phyloP scores from a whole-genome alignment of 352 stramenopile species.

The Plasmopara viticola region DNA sequence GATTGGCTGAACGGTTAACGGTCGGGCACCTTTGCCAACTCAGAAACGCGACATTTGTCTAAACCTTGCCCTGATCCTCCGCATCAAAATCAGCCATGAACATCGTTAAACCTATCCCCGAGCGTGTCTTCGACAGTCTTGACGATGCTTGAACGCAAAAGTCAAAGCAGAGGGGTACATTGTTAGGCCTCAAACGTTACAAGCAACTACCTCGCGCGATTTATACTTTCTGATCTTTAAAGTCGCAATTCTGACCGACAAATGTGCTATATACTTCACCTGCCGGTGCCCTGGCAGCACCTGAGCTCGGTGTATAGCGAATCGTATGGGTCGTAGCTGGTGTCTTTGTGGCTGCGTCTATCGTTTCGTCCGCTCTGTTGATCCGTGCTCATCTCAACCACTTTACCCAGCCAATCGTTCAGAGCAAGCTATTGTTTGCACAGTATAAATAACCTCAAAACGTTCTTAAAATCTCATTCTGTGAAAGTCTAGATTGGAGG shows the following conservation, averaged over 20 bases:
- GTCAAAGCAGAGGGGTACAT: no score
- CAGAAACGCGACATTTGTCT: no score
- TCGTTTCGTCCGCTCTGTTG: slow-evolving; percentile 86
- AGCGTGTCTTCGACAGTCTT: no score
- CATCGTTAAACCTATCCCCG: no score
- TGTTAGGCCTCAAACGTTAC: background rate
- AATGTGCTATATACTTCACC: slow-evolving; percentile 15
- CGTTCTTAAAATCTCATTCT: no score
- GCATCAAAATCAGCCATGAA: no score
- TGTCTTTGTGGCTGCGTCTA: slow-evolving; percentile 84
- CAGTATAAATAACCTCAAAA: no score
- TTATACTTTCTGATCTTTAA: slow-evolving; percentile 1
- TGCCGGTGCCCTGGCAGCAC: slow-evolving; percentile 19
- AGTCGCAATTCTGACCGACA: slow-evolving; percentile 15
- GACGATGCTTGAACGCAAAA: no score
- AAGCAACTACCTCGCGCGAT: background rate
- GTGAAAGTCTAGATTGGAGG: slow-evolving; percentile 84
- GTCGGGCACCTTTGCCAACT: no score
- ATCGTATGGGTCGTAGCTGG: slow-evolving; percentile 82
- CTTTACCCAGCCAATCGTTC: slow-evolving; percentile 90
- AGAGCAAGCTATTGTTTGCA: slow-evolving; percentile 83
- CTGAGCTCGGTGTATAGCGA: slow-evolving; percentile 58
- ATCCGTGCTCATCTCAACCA: slow-evolving; percentile 89
- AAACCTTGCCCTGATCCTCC: no score
- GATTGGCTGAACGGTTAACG: no score